Evolutionary conservation across 139 green algal species (phyloP).

Genomic region (Chlorella sp.): DNA sequence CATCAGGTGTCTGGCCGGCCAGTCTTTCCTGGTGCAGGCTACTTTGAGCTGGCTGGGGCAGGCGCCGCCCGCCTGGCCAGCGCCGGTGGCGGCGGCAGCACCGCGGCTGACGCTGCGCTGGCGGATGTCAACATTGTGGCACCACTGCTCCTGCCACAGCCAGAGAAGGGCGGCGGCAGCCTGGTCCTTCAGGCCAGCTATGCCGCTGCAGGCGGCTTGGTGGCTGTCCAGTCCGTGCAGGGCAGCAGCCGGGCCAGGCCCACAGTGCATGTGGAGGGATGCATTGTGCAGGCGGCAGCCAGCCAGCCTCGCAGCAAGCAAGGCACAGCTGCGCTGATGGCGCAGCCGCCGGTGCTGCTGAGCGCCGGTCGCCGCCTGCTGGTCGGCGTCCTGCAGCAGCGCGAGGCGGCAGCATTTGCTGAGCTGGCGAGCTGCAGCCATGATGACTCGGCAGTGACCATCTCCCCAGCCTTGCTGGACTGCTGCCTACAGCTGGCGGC

Average conservation of each 20-base stretch:
- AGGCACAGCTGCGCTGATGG: no score
- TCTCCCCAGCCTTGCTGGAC: constrained; percentile 46
- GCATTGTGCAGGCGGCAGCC: neutral
- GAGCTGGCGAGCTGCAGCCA: constrained; percentile 10
- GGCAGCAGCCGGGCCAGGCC: neutral
- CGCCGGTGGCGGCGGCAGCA: neutral
- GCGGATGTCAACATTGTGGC: constrained; percentile 26
- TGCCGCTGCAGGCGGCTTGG: constrained; percentile 12
- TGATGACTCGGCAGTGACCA: constrained; percentile 6
- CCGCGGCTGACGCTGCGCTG: neutral
- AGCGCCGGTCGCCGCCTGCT: constrained; percentile 13
- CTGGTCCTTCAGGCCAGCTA: neutral
- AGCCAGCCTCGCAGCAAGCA: neutral
- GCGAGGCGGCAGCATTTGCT: constrained; percentile 16
- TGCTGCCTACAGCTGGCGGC: constrained; percentile 44
- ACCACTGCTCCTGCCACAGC: constrained; percentile 30
- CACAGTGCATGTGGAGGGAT: neutral
- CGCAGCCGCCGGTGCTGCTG: neutral
- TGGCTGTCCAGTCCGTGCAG: constrained; percentile 12
- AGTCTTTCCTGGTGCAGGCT: constrained; percentile 45
- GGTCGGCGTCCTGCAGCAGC: neutral
- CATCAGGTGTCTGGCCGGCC: constrained; percentile 44
- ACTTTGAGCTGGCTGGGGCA: constrained; percentile 36
- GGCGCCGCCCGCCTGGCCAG: constrained; percentile 10
- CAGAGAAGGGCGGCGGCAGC: neutral